phyloP scores from a whole-genome alignment of 805 yeast species.

The Saturnispora hagleri region DNA sequence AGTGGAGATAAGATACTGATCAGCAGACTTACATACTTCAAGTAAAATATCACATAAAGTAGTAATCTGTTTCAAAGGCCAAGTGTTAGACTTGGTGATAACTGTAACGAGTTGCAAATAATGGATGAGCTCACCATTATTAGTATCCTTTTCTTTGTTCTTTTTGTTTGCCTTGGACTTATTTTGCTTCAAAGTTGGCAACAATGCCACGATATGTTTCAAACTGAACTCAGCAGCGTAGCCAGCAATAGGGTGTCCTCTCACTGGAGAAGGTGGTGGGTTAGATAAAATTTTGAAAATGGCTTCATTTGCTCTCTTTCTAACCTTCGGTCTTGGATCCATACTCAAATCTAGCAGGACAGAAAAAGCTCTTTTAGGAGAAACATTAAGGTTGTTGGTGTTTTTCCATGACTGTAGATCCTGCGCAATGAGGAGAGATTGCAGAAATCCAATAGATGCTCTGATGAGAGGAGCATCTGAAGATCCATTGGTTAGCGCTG shows the following conservation, averaged over 20 bases:
- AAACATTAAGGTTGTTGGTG: slow-evolving; percentile 37
- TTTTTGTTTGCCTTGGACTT: not conserved
- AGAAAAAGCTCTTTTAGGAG: slow-evolving; percentile 75
- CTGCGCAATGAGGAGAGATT: slow-evolving; percentile 69
- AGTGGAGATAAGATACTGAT: slow-evolving; percentile 73
- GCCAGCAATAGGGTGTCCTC: slow-evolving; percentile 69
- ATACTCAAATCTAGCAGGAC: slow-evolving; percentile 71
- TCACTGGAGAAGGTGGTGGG: slow-evolving; percentile 70
- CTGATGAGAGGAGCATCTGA: slow-evolving; percentile 75
- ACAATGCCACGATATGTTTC: slow-evolving; percentile 39
- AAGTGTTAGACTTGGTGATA: slow-evolving; percentile 64
- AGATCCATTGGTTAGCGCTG: slow-evolving; percentile 57
- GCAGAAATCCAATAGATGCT: slow-evolving; percentile 81
- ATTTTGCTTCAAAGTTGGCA: slow-evolving; percentile 29
- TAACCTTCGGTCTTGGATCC: slow-evolving; percentile 89
- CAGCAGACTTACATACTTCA: slow-evolving; percentile 70
- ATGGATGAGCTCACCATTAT: slow-evolving; percentile 57
- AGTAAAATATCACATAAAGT: slow-evolving; percentile 67
- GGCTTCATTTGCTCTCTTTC: slow-evolving; percentile 92
- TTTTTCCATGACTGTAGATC: slow-evolving; percentile 72
- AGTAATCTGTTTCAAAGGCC: slow-evolving; percentile 70
- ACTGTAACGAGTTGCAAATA: slow-evolving; percentile 65
- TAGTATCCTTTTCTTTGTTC: slow-evolving; percentile 42
- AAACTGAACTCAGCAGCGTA: slow-evolving; percentile 62
- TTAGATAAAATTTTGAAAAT: slow-evolving; percentile 47